A percentile compares a stretch with the other conserved stretches of the same genome.
Evolutionary conservation across 257 asterid genomes (phyloP).

Genomic region (Jacaranda copaia): DNA sequence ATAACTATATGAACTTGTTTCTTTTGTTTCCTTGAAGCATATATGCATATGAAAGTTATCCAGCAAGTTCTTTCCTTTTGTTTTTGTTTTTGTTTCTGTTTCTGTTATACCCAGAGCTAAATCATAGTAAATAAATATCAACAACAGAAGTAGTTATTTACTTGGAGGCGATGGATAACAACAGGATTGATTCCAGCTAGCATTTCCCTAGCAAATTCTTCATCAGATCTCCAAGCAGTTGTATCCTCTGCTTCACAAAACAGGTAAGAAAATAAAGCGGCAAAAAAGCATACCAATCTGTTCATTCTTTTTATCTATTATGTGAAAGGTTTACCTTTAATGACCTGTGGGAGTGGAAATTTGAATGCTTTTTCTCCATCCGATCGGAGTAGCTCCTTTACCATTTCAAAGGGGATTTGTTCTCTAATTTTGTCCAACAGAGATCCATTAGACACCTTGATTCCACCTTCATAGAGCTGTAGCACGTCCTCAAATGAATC

Average conservation of each 20-base stretch:
- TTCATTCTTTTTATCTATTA: background rate
- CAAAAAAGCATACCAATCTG: background rate
- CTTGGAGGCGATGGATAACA: slow-evolving; percentile 67
- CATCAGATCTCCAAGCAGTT: slow-evolving; percentile 80
- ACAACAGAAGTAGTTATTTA: slow-evolving; percentile 38
- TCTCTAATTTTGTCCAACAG: slow-evolving; percentile 51
- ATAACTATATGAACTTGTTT: background rate
- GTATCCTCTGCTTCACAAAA: slow-evolving; percentile 54
- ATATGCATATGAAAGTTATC: slow-evolving; percentile 18
- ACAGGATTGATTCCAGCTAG: slow-evolving; percentile 82
- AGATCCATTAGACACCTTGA: slow-evolving; percentile 48
- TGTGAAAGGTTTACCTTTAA: slow-evolving; percentile 50
- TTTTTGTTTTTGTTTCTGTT: slow-evolving; percentile 6
- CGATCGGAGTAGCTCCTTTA: slow-evolving; percentile 67
- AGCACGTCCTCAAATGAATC: slow-evolving; percentile 74
- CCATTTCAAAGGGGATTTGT: slow-evolving; percentile 57
- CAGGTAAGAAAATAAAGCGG: background rate
- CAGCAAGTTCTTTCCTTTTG: slow-evolving; percentile 9
- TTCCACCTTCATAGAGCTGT: slow-evolving; percentile 64
- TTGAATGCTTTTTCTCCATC: slow-evolving; percentile 66
- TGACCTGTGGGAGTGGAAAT: slow-evolving; percentile 71
- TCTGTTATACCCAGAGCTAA: too few relatives aligned
- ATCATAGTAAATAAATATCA: background rate
- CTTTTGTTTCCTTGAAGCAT: background rate
- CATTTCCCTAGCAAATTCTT: slow-evolving; percentile 83